Evolutionary conservation across 805 yeast species (phyloP), one percentile per base, ranked within the genome.

Genomic region (Ogataea paraovalis): DNA sequence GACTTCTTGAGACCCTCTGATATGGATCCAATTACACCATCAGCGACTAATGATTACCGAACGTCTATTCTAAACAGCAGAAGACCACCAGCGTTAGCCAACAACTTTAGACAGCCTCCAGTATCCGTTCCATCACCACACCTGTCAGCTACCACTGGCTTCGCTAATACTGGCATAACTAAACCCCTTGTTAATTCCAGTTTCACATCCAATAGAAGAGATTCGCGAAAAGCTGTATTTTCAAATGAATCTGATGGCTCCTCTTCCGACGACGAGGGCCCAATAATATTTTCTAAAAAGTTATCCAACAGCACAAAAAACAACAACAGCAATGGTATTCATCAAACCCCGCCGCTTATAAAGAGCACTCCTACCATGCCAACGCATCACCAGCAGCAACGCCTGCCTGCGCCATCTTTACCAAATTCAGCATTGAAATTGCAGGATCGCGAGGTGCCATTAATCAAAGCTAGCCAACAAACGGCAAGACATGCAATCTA

Each of bases 11-110:
- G 36, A 33, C 55, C 56, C 13, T 28, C 53, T 10, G 60, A 57
- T 16, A 46, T 58, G 58, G 62, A 58, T 18, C 54, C 59, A 1
- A 46, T 55, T 13, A 45, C 55, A 2, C 60, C 59, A 12, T 47
- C 59, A 6, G 49, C 44, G 16, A 51, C 54, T 1, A 44, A 53
- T 34, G 54, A 53, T 19, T 50, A 50, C 42, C 42, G 40, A 41
- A 21, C 16, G 42, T 32, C 45, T 25, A n/a, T 44, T 2, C 18
- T 44, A 12, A 45, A 36, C 16, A 40, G 41, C 19, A 49, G 51
- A 42, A 44, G 50, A 23, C 43, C 53, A 8, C 39, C 52, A 3
- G 46, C 42, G 4, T 9, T 43, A 20, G 23, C 52, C 16, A 47
- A 43, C 36, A 43, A 32, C 28, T 25, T 41, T 38, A 41, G 44